Conservation (phyloP, 352 stramenopile species). For the Phytophthora chlamydospora region DNA sequence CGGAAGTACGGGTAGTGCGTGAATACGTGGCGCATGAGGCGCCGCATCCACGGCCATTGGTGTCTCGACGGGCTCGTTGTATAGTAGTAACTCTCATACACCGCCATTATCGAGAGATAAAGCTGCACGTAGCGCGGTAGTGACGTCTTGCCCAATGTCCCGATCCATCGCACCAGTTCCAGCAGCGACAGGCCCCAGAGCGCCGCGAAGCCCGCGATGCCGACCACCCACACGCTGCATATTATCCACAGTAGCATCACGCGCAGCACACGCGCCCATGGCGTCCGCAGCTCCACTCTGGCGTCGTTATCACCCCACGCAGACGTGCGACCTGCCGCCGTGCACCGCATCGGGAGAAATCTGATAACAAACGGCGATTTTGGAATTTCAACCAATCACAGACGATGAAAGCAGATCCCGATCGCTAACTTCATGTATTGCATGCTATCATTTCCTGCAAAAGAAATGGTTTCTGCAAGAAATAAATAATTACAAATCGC, state of each 20-base stretch:
- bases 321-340: constrained; percentile 7
- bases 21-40: constrained; percentile 46
- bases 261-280: constrained; percentile 4
- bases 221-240: constrained; percentile 30
- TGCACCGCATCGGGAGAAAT: constrained; percentile 5
- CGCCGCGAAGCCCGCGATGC: constrained; percentile 16
- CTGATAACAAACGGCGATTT: neutral
- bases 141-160: constrained; percentile 1
- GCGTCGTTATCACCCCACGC: constrained; percentile 31
- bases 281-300: constrained; percentile 20
- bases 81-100: constrained; percentile 52
- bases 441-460: no score
- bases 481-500: no score
- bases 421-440: no score
- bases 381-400: constrained; percentile 14
- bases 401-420: no score
- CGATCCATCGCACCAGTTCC: constrained; percentile 8
- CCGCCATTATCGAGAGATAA: constrained; percentile 36
- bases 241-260: constrained; percentile 23
- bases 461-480: no score
- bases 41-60: constrained; percentile 48
- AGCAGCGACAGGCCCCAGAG: constrained; percentile 14
- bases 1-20: constrained; percentile 60
- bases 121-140: constrained; percentile 9
- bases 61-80: constrained; percentile 27